Conservation (phyloP, 2,329 filamentous ascomycete species). For the Ceratocystis albifundus region DNA sequence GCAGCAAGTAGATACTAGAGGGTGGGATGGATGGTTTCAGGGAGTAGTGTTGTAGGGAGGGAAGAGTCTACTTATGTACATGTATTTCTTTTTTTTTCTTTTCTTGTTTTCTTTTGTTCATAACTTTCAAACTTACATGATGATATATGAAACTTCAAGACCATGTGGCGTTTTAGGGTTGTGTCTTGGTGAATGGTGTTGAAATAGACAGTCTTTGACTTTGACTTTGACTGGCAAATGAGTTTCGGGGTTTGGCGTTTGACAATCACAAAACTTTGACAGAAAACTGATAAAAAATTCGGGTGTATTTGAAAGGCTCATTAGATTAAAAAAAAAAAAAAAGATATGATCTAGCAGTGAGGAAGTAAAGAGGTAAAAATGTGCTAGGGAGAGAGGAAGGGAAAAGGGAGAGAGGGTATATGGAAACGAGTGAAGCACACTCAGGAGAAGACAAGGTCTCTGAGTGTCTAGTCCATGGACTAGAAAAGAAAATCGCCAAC, state of each 20-base stretch:
- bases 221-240: not conserved
- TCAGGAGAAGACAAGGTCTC: too few relatives aligned
- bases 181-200: not conserved
- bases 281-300: not conserved
- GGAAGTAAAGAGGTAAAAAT: not conserved
- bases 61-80: not conserved
- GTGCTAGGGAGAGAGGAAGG: too few relatives aligned
- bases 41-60: too few relatives aligned
- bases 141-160: not conserved
- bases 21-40: too few relatives aligned
- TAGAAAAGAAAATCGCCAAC: too few relatives aligned
- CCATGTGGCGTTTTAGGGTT: not conserved
- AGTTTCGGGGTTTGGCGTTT: not conserved
- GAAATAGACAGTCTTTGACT: not conserved
- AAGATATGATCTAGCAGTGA: not conserved
- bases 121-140: not conserved
- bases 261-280: not conserved
- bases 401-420: conserved; percentile 1
- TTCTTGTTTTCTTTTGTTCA: not conserved
- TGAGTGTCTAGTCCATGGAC: too few relatives aligned
- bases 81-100: not conserved
- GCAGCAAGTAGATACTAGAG: too few relatives aligned
- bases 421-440: not conserved
- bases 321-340: conserved; percentile 6
- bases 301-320: not conserved